Evolutionary conservation across 2,329 filamentous ascomycete species (phyloP).

Genomic region (Penicillium sp.): DNA sequence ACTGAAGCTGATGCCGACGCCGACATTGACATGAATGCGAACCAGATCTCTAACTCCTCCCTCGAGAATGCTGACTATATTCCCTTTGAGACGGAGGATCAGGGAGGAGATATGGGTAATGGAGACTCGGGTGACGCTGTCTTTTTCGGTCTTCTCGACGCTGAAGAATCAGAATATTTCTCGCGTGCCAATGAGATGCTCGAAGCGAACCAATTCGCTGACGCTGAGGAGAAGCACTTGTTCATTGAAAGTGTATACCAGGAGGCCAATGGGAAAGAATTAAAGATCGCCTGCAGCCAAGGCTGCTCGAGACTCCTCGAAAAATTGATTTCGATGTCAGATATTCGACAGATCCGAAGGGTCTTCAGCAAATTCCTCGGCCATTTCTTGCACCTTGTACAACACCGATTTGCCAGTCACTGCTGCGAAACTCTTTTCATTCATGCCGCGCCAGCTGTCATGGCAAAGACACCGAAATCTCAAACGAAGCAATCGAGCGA

Average conservation of each 20-base stretch:
- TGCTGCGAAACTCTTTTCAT: conserved; percentile 94
- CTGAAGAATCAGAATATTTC: conserved; percentile 96
- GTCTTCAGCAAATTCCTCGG: conserved; percentile 84
- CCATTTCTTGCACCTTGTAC: conserved; percentile 86
- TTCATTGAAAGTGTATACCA: conserved; percentile 82
- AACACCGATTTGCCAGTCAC: conserved; percentile 95
- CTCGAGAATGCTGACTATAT: conserved; percentile 42
- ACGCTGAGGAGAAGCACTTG: conserved; percentile 70
- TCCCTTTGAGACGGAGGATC: conserved; percentile 34
- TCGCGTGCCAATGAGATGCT: conserved; percentile 86
- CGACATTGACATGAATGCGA: conserved; percentile 14
- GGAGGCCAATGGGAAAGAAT: conserved; percentile 87
- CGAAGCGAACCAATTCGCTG: conserved; percentile 84
- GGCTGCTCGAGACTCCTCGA: conserved; percentile 94
- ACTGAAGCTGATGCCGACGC: conserved; percentile 17
- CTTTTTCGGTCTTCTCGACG: conserved; percentile 91
- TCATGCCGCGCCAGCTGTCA: conserved; percentile 77
- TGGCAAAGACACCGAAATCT: conserved; percentile 67
- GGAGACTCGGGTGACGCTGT: conserved; percentile 60
- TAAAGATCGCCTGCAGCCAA: conserved; percentile 95
- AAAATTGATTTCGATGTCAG: conserved; percentile 81
- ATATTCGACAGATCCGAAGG: conserved; percentile 77
- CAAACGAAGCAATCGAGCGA: conserved; percentile 48
- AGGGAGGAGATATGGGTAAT: conserved; percentile 29
- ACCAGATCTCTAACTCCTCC: conserved; percentile 20